phyloP scores from a whole-genome alignment of 352 stramenopile species.

The Blastocystis sp. region DNA sequence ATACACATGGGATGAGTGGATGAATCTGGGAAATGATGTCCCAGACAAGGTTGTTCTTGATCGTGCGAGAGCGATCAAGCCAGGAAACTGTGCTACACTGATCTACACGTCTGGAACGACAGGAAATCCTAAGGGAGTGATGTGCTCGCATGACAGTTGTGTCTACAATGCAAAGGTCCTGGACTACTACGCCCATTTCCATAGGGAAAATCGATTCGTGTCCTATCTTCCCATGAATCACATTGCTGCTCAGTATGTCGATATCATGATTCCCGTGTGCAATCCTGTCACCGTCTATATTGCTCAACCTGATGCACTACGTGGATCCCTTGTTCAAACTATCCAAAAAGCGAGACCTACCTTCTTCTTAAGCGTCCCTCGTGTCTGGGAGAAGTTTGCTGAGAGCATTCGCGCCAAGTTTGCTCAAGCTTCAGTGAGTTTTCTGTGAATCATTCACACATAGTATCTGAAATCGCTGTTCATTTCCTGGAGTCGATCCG shows the following conservation, averaged over 20 bases:
- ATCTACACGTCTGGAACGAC: conserved; percentile 64
- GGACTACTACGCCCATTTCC: conserved; percentile 34
- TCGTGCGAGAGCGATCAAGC: conserved; percentile 40
- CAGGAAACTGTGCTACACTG: conserved; percentile 72
- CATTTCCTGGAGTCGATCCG: conserved; percentile 79
- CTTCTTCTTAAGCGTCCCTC: conserved; percentile 77
- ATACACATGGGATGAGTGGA: conserved; percentile 71
- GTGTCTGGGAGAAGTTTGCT: conserved; percentile 76
- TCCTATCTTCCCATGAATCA: conserved; percentile 69
- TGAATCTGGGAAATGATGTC: conserved; percentile 65
- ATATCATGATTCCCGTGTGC: conserved; percentile 68
- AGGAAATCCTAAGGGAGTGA: conserved; percentile 76
- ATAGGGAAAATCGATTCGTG: conserved; percentile 65
- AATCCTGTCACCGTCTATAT: conserved; percentile 70
- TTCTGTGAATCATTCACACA: conserved; percentile 73
- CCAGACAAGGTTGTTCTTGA: conserved; percentile 39
- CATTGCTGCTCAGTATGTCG: conserved; percentile 69
- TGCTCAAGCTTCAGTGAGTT: background rate
- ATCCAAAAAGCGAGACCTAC: conserved; percentile 73
- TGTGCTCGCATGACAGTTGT: conserved; percentile 73
- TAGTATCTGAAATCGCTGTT: conserved; percentile 83
- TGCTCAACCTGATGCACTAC: conserved; percentile 73
- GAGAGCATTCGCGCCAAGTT: conserved; percentile 65
- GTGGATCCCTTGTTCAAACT: conserved; percentile 71
- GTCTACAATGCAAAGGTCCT: conserved; percentile 44